Evolutionary conservation across 352 stramenopile genomes (phyloP), one percentile per base, ranked within the genome.

Genomic region (Pythium brachiatum): DNA sequence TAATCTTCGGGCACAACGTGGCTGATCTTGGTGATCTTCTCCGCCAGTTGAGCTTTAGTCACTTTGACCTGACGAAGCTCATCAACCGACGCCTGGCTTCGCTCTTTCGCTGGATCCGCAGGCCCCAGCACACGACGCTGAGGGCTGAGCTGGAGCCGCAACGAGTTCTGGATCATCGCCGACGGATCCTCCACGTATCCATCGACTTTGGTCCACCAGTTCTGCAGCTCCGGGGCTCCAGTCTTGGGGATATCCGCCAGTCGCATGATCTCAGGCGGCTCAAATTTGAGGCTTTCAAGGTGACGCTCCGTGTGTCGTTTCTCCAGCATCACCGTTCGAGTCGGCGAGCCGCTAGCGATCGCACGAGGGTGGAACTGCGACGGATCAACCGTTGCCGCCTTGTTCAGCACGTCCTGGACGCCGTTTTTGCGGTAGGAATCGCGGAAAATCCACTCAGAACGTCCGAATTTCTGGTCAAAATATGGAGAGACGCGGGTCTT

Each of bases 131-230:
- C 55, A 7, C 55, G 56, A n/a, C 69, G 51, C n/a, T 75, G 58
- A 0, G 62, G 64, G 44, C 61, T 64, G 18, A 81, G 57, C 43
- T 86, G 62, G n/a, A 89, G 64, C 4, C 79, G 72, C 16, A 86
- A 47, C 18, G 83, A 92, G 9, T 62, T 69, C 12, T 60, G 50
- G 16, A 75, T 62, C 46, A 83, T 78, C 1, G 62, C 6, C 7
- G 72, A 56, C n/a, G 81, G 75, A 18, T 88, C 74, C 3, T 78
- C 75, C 1, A 91, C 75, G 53, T 93, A 91, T 6, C 78, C 83
- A 2, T 69, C 52, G 23, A 74, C 65, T 13, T 65, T 60, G 25
- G 69, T 86, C 83, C 83, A 92, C 83, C 83, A 92, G 39, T 72
- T 60, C 7, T 54, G 23, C 7, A 89, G 67, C 25, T 83, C 58